A percentile compares a stretch with the other conserved stretches of the same genome.
Conservation (phyloP, 2,329 filamentous ascomycete species). For the Botrytis fabae region DNA sequence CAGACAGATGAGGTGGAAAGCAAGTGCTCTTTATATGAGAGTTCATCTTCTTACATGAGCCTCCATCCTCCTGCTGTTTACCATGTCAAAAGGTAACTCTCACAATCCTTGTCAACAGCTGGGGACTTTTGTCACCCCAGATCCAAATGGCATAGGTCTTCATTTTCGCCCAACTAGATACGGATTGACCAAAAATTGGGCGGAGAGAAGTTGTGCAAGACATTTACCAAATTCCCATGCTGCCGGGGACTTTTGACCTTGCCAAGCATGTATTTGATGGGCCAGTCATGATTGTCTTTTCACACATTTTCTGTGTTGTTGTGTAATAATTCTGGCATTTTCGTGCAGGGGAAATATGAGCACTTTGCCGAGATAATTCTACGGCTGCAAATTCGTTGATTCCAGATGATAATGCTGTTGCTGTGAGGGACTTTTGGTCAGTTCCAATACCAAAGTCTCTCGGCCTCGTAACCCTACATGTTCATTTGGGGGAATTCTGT, state of each 20-base stretch:
- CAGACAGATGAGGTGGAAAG: background rate
- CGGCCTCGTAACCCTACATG: background rate
- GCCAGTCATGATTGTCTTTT: background rate
- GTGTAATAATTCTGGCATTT: too few species aligned
- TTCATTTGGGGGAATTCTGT: background rate
- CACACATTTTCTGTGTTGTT: background rate
- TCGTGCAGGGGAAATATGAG: background rate
- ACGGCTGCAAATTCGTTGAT: background rate
- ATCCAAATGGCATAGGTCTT: background rate
- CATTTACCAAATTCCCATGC: background rate
- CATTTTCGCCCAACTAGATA: background rate
- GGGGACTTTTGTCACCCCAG: background rate
- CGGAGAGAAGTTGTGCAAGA: background rate
- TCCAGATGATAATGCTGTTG: background rate
- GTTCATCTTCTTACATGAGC: background rate
- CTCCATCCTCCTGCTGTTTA: background rate
- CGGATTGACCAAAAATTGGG: background rate
- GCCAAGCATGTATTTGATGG: background rate
- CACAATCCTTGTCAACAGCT: background rate
- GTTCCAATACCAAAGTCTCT: background rate
- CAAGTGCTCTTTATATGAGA: background rate
- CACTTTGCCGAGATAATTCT: background rate
- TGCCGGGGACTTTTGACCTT: background rate
- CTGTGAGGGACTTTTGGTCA: slow-evolving; percentile 6
- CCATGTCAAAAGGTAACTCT: too few species aligned